Evolutionary conservation across 805 yeast species (phyloP).

Genomic region (Cyberlindnera maclurae): DNA sequence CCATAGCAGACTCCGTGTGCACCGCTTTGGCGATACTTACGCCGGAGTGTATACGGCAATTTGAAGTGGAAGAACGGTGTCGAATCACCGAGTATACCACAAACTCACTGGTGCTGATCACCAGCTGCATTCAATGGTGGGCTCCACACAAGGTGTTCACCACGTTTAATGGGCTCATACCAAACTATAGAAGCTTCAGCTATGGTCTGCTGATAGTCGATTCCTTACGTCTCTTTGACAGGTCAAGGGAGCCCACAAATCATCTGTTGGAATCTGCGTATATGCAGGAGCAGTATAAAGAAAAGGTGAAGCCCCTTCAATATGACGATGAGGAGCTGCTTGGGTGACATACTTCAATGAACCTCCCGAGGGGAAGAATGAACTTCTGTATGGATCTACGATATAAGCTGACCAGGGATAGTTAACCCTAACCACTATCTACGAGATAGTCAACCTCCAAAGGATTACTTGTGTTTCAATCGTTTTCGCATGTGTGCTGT

Average conservation of each 20-base stretch:
- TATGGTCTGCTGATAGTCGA: conserved; percentile 8
- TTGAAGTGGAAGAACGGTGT: conserved; percentile 8
- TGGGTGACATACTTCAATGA: too few species aligned
- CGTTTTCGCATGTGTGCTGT: conserved; percentile 34
- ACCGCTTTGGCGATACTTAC: conserved; percentile 5
- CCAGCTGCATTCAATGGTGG: conserved; percentile 5
- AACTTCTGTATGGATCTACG: too few species aligned
- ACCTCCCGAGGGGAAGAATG: too few species aligned
- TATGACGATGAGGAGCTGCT: too few species aligned
- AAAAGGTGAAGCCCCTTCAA: conserved; percentile 2
- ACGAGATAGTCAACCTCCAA: background rate
- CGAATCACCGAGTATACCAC: conserved; percentile 11
- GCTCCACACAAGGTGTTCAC: conserved; percentile 1
- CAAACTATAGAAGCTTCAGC: background rate
- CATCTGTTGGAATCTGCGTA: conserved; percentile 8
- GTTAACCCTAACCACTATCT: too few species aligned
- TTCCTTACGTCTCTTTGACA: conserved; percentile 7
- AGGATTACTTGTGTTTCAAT: background rate
- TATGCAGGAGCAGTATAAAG: conserved; percentile 2
- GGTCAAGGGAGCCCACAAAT: conserved; percentile 5
- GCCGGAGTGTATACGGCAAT: conserved; percentile 1
- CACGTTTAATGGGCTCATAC: background rate
- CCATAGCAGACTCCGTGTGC: conserved; percentile 8
- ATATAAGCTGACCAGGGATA: too few species aligned
- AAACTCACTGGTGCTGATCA: conserved; percentile 4